Base-by-base conservation (phyloP, 352 stramenopile genomes). In the Phytophthora ohioensis region DNA sequence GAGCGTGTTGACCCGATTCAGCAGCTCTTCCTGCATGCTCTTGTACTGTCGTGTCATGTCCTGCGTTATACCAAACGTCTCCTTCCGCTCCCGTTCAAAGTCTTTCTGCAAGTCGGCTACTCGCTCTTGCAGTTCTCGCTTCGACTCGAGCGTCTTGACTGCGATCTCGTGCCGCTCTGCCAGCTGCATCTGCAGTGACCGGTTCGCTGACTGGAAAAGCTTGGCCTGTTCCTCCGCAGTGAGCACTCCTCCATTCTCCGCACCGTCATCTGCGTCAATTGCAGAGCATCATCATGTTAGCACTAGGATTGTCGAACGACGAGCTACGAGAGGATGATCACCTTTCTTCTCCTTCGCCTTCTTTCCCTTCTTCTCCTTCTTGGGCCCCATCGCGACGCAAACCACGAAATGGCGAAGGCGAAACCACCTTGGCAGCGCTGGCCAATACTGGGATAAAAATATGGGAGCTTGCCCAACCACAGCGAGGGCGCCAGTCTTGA, bases 1-100 rank as follows among this genome's bases (percentile, higher is more conserved):
- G 30, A 98, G 80, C 34, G 77, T 79, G 63, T 93, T 93, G 65
- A 95, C 85, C 13, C 91, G 86, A 45, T 97, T 94, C 4, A 97
- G 76, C 32, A 98, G 76, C 64, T 97, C 89, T 49, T 97, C 91
- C 67, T 98, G 93, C 95, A 99, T 99, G 62, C 92, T 96, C 78
- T 99, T 99, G 81, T 98, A 99, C 82, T 98, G 95, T 8, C 97
- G 84, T 52, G 95, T 99, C 95, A 98, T 98, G 71, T 98, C 94
- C 54, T 94, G 82, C 38, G 91, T 98, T 58, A 99, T 98, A 17
- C 96, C 95, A 45, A 97, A 96, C 11, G 91, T 97, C 59, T 97
- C 84, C 78, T 78, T 72, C 8, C 92, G 80, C 71, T 97, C 92
- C 17, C 81, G 75, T 52, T 98, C 88, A 72, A 98, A 96, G 64